Conservation (phyloP, 2,329 filamentous ascomycete species). For the Emmonsia crescens region DNA sequence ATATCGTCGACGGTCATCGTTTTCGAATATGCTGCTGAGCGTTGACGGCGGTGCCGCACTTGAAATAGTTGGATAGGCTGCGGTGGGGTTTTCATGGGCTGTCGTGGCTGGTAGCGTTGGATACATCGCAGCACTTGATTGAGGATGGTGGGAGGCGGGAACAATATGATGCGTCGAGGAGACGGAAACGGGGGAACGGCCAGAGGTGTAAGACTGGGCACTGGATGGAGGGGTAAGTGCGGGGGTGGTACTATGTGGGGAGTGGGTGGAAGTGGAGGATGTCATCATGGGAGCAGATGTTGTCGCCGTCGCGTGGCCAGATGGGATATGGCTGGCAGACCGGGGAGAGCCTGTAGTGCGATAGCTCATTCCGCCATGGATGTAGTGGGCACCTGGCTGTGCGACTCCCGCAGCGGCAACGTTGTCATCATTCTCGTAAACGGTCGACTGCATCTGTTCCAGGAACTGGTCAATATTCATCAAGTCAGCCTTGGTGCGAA, state of each 20-base stretch:
- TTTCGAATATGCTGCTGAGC: conserved; percentile 49
- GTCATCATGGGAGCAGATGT: conserved; percentile 32
- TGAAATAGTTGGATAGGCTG: conserved; percentile 39
- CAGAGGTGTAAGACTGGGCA: conserved; percentile 52
- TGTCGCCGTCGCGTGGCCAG: conserved; percentile 30
- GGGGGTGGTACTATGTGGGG: conserved; percentile 44
- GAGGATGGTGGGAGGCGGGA: conserved; percentile 36
- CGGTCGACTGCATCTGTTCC: conserved; percentile 89
- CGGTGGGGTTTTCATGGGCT: conserved; percentile 44
- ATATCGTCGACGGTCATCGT: conserved; percentile 50
- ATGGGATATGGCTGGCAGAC: conserved; percentile 27
- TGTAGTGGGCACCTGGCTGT: conserved; percentile 59
- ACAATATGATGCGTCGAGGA: conserved; percentile 39
- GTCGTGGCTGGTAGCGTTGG: conserved; percentile 51
- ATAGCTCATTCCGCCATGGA: conserved; percentile 42
- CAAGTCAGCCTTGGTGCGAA: conserved; percentile 87
- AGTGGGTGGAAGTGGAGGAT: conserved; percentile 31
- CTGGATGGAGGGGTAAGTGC: conserved; percentile 53
- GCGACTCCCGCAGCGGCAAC: conserved; percentile 69
- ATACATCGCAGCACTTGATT: conserved; percentile 46
- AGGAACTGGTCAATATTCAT: conserved; percentile 90
- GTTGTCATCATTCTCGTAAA: conserved; percentile 84
- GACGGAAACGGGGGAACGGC: conserved; percentile 49
- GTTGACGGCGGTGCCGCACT: conserved; percentile 51
- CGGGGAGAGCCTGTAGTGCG: conserved; percentile 49